A percentile compares a stretch with the other conserved stretches of the same genome.
Evolutionary conservation across 2,329 filamentous ascomycete species (phyloP).

Genomic region (Hypoxylon sp.): DNA sequence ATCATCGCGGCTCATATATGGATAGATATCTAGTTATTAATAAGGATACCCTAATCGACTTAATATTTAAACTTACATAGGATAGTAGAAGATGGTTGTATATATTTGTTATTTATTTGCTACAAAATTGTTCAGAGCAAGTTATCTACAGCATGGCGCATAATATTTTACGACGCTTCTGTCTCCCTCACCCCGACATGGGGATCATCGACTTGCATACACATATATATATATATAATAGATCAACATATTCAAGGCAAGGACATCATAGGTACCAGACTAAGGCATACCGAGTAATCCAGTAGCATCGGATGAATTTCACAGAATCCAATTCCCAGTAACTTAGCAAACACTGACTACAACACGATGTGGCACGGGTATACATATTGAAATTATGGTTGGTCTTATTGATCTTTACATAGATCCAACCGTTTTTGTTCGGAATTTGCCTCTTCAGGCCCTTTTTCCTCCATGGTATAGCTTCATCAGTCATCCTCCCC

Average conservation of each 20-base stretch:
- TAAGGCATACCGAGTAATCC: not conserved
- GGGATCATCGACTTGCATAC: not conserved
- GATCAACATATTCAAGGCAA: not conserved
- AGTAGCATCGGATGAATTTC: not conserved
- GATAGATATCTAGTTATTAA: too few species aligned
- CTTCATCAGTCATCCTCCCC: conserved; percentile 45
- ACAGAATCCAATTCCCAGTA: conserved; percentile 16
- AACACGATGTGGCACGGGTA: conserved; percentile 33
- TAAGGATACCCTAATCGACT: too few species aligned
- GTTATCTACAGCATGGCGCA: too few species aligned
- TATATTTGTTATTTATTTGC: too few species aligned
- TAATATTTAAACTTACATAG: too few species aligned
- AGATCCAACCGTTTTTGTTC: conserved; percentile 42
- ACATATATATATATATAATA: not conserved
- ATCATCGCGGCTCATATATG: too few species aligned
- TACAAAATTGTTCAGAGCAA: too few species aligned
- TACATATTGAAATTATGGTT: conserved; percentile 43
- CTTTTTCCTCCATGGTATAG: conserved; percentile 42
- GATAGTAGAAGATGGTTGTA: too few species aligned
- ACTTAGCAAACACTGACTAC: conserved; percentile 24
- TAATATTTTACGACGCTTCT: too few species aligned
- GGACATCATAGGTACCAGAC: not conserved
- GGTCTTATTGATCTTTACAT: conserved; percentile 45
- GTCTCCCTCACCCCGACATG: too few species aligned
- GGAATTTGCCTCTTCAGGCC: conserved; percentile 34